Evolutionary conservation across 805 yeast species (phyloP).

Genomic region (Blastobotrys attinorum): DNA sequence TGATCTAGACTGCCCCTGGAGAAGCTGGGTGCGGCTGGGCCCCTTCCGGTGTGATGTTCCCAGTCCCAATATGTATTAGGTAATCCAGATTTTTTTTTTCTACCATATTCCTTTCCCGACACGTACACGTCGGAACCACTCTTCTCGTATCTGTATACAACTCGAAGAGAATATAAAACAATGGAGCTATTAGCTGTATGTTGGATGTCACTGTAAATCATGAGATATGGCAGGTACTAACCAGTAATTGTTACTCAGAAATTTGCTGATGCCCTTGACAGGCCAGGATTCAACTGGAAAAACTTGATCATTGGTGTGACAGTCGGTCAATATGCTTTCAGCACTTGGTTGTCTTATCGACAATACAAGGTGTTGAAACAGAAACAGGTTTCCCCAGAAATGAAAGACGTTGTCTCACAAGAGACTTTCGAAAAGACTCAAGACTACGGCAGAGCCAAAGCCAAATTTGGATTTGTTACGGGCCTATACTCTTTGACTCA

Average conservation of each 20-base stretch:
- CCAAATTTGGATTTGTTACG: constrained; percentile 54
- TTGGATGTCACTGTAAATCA: too few species aligned
- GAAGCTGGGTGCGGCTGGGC: too few species aligned
- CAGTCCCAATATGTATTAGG: too few species aligned
- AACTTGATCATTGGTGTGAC: constrained; percentile 64
- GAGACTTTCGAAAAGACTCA: constrained; percentile 73
- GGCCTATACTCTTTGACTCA: constrained; percentile 45
- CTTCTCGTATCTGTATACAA: too few species aligned
- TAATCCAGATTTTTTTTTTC: too few species aligned
- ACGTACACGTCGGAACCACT: too few species aligned
- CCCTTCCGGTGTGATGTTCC: too few species aligned
- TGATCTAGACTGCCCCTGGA: too few species aligned
- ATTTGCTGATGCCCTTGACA: constrained; percentile 50
- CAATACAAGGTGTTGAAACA: constrained; percentile 62
- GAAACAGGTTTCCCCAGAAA: constrained; percentile 56
- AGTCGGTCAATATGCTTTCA: constrained; percentile 66
- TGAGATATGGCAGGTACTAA: too few species aligned
- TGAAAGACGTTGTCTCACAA: constrained; percentile 58
- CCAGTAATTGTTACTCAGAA: constrained; percentile 6
- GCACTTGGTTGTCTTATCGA: constrained; percentile 63
- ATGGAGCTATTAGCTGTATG: too few species aligned
- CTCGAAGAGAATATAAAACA: too few species aligned
- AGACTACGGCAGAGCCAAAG: constrained; percentile 71
- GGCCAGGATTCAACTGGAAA: constrained; percentile 74
- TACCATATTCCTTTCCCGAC: too few species aligned